Conservation (phyloP, 2,329 filamentous ascomycete genomes). For the Arthrobotrys entomopaga region DNA sequence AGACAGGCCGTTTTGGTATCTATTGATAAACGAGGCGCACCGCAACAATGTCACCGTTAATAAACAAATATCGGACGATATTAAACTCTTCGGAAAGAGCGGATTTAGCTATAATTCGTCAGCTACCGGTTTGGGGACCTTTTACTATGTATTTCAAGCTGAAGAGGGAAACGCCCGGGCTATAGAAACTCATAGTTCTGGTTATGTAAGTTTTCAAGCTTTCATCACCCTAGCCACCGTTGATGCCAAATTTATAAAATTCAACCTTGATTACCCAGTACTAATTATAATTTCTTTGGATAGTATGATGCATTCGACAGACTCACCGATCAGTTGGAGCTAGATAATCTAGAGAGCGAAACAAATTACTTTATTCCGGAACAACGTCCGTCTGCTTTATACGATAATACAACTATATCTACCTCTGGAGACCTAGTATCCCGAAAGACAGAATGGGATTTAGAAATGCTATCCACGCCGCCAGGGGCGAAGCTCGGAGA, state of each 20-base stretch:
- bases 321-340: slow-evolving; percentile 14
- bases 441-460: slow-evolving; percentile 24
- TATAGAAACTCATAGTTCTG: slow-evolving; percentile 3
- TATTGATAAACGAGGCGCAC: slow-evolving; percentile 13
- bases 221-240: not conserved
- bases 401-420: not conserved
- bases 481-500: not conserved
- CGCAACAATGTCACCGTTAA: slow-evolving; percentile 8
- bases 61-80: slow-evolving; percentile 12
- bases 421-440: not conserved
- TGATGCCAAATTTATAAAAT: too few relatives aligned
- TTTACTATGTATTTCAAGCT: slow-evolving; percentile 39
- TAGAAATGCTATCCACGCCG: slow-evolving; percentile 27
- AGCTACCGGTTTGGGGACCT: slow-evolving; percentile 4
- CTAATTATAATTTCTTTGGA: too few relatives aligned
- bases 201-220: slow-evolving; percentile 24
- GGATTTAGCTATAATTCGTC: slow-evolving; percentile 11
- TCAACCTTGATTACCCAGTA: too few relatives aligned
- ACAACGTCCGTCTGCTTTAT: not conserved
- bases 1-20: slow-evolving; percentile 38
- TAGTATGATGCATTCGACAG: slow-evolving; percentile 27
- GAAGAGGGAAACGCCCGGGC: not conserved
- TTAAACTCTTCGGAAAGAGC: slow-evolving; percentile 5
- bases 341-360: slow-evolving; percentile 5
- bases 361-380: slow-evolving; percentile 10